Evolutionary conservation across 2,329 filamentous ascomycete species (phyloP), one percentile per base, ranked within the genome.

Genomic region (Penicillium sp.): DNA sequence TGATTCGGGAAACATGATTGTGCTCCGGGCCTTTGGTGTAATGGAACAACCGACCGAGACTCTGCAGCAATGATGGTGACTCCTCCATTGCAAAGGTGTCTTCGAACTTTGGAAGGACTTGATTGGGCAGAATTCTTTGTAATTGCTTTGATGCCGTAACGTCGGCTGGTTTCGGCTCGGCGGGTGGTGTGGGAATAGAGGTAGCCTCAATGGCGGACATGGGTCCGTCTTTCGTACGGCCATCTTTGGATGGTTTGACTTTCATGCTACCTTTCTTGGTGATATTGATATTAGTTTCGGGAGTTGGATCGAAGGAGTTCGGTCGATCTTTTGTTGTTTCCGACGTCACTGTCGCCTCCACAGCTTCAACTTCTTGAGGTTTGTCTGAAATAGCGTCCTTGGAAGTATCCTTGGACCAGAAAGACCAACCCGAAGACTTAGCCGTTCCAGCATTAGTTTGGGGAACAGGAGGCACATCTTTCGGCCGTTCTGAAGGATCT

Each of bases 1-100:
- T 87, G 6, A 87, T 79, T 35, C 92, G 84, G 66, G 87, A 89
- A 5, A 97, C 87, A 73, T 97, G 91, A 53, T 85, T 88, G 16
- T 83, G 83, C 3, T 74, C 85, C 78, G 55, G 84, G 73, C 68
- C 90, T 81, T 77, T 92, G 82, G 65, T 72, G 60, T 78, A 78
- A 60, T 79, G 76, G 19, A 82, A 67, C 26, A 81, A 63, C 69
- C 82, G 70, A 70, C 77, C 74, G 49, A 83, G 71, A 33, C 79
- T 78, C 63, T 88, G 85, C n/a, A 92, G 72, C 16, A 93, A 85
- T 5, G 89, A 90, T 1, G 89, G 88, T 10, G 73, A 73, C 62
- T 79, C 76, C 66, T 80, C 72, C 52, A 75, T 59, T 35, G 72
- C 70, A 62, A 82, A 83, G 7, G 80, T 84, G 25, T 79, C 77